Base-by-base conservation (phyloP, 352 stramenopile species). In the Phytopythium boreale region DNA sequence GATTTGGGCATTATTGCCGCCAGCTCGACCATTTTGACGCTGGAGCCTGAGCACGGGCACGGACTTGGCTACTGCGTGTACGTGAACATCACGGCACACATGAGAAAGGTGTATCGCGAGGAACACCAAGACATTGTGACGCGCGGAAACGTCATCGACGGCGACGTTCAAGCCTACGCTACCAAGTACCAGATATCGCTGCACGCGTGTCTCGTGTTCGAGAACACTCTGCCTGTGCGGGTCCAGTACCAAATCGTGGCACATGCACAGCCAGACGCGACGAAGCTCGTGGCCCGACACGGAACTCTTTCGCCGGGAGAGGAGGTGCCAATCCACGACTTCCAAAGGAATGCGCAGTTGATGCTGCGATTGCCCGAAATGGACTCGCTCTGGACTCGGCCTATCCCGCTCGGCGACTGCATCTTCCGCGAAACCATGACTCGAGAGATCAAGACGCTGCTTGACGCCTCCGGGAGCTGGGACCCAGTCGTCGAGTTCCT, bases 101-200 rank as follows among this genome's bases (percentile, higher is more conserved):
- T 94, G 74, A 79, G 88, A 20, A 95, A 96, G 44, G 87, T 96
- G 12, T 96, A 95, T 68, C 77, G 87, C 26, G 88, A 96, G 79
- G 84, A 96, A 29, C 83, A 95, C 24, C 84, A 92, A 61, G 82
- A 84, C 31, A 75, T 91, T 49, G 68, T 90, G 39, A 89, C 80
- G 9, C 80, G 86, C 58, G 77, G 74, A 11, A 89, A 84, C 24
- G 72, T 62, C 34, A 67, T 67, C 14, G 77, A 87, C 37, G 70
- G 75, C 0, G 79, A 88, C 41, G 43, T 86, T 47, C 85, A 93
- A 62, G 88, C 81, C 8, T 95, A 96, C 29, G 88, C 86, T 3
- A 93, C 88, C 1, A 96, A 95, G 74, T 92, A 95, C 62, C 88
- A 94, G 70, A 92, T 96, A 44, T 89, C 70, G 27, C 56, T 96